Percentiles rank a stretch among this genome's conserved stretches.
phyloP scores from a whole-genome alignment of 1,284 basidiomycete species.

The Neolentinus lepideus region DNA sequence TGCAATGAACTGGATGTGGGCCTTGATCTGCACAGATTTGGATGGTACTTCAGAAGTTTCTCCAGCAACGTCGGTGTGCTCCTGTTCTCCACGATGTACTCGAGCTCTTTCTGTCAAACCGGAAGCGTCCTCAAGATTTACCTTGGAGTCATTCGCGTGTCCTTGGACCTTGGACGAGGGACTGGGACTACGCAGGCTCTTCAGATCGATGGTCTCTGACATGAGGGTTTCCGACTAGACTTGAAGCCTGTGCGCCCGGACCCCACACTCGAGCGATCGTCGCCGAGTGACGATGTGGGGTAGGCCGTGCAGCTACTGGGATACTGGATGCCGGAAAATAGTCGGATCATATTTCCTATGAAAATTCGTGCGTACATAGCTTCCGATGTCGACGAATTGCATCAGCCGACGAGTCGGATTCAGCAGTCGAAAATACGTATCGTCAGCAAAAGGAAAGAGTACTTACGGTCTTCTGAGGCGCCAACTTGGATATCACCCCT shows the following conservation, averaged over 20 bases:
- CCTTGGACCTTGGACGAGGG: background rate
- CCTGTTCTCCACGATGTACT: background rate
- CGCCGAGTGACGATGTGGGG: no score
- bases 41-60: background rate
- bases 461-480: no score
- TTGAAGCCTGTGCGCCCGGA: no score
- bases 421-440: background rate
- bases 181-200: background rate
- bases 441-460: no score
- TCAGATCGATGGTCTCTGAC: background rate
- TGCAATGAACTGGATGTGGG: constrained; percentile 21
- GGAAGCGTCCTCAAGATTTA: background rate
- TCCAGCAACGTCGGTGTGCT: background rate
- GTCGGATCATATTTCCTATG: no score
- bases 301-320: no score
- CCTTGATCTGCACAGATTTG: background rate
- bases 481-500: background rate
- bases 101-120: background rate
- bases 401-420: no score
- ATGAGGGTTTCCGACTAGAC: no score
- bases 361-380: no score
- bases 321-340: no score
- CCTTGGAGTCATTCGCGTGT: background rate
- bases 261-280: no score
- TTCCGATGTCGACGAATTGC: no score